Percentiles rank a stretch among this genome's conserved stretches.
These are phyloP conservation scores for Lecanicillium sp. DNA, from an alignment of 2,329 filamentous ascomycete species.

Conservation along the genomic window DNA sequence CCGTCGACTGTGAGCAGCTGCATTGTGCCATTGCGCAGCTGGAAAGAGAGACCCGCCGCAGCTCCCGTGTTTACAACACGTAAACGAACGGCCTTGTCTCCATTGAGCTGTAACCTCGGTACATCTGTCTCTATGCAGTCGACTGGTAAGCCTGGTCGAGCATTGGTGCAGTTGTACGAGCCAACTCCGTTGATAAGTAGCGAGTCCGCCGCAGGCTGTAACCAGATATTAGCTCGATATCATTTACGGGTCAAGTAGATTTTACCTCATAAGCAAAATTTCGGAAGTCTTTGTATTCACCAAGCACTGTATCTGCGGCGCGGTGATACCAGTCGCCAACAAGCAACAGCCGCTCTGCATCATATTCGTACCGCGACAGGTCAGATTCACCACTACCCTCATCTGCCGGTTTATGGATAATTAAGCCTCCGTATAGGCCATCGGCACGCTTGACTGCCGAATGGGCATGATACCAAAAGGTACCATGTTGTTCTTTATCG, in stretches of 20 bases:
- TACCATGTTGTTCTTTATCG: constrained; percentile 43
- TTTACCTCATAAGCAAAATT: constrained; percentile 16
- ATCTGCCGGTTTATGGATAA: constrained; percentile 13
- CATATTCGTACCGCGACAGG: constrained; percentile 10
- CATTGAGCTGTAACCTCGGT: constrained; percentile 1
- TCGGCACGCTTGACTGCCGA: constrained; percentile 16
- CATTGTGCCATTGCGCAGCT: constrained; percentile 14
- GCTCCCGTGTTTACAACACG: constrained; percentile 15
- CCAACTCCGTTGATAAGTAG: constrained; percentile 15
- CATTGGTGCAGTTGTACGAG: constrained; percentile 15
- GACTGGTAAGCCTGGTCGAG: constrained; percentile 4
- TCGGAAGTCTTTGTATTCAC: constrained; percentile 12
- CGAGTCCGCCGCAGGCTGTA: constrained; percentile 15
- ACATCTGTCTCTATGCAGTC: constrained; percentile 10
- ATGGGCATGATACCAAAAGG: constrained; percentile 44
- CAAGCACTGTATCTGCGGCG: constrained; percentile 6
- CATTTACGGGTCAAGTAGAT: too few species aligned
- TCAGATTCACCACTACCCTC: background rate
- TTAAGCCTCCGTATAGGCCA: constrained; percentile 15
- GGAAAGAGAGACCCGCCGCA: constrained; percentile 15
- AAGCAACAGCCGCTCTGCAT: constrained; percentile 12
- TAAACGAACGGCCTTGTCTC: constrained; percentile 11
- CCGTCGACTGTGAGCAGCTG: constrained; percentile 19
- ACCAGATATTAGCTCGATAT: background rate
- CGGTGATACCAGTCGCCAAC: constrained; percentile 17